A percentile compares a stretch with the other conserved stretches of the same genome.
Evolutionary conservation across 352 stramenopile species (phyloP).

Genomic region (Phytophthora syringae): DNA sequence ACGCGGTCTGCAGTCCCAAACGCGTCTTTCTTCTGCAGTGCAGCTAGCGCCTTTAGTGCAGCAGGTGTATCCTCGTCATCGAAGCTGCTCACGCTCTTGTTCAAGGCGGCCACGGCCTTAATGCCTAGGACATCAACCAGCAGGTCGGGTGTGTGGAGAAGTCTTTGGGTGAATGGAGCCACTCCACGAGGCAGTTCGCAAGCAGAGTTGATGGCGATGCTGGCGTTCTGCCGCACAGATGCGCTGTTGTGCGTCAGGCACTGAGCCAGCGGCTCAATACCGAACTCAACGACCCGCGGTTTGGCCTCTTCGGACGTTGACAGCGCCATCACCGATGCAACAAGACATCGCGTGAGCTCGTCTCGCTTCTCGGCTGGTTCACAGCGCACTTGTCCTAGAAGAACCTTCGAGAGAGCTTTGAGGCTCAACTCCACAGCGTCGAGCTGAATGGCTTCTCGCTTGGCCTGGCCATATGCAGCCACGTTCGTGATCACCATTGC

Average conservation of each 20-base stretch:
- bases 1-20: conserved; percentile 36
- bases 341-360: conserved; percentile 62
- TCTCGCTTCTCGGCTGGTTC: conserved; percentile 25
- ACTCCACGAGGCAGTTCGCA: conserved; percentile 63
- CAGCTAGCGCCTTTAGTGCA: conserved; percentile 46
- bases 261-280: conserved; percentile 63
- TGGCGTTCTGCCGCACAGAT: conserved; percentile 55
- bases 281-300: conserved; percentile 68
- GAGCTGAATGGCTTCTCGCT: conserved; percentile 54
- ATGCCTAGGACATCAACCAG: conserved; percentile 64
- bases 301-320: conserved; percentile 76
- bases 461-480: conserved; percentile 60
- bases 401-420: conserved; percentile 53
- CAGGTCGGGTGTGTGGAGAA: conserved; percentile 46
- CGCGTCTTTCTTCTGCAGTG: conserved; percentile 32
- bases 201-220: conserved; percentile 66
- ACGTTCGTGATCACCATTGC: conserved; percentile 60
- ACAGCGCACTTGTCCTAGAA: conserved; percentile 51
- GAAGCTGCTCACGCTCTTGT: conserved; percentile 41
- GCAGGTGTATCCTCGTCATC: conserved; percentile 57
- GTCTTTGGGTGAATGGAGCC: conserved; percentile 44
- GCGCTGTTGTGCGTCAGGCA: conserved; percentile 58
- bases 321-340: conserved; percentile 70
- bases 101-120: conserved; percentile 53
- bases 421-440: conserved; percentile 64